phyloP scores from a whole-genome alignment of 2,329 filamentous ascomycete species.

The Escovopsis sp. region DNA sequence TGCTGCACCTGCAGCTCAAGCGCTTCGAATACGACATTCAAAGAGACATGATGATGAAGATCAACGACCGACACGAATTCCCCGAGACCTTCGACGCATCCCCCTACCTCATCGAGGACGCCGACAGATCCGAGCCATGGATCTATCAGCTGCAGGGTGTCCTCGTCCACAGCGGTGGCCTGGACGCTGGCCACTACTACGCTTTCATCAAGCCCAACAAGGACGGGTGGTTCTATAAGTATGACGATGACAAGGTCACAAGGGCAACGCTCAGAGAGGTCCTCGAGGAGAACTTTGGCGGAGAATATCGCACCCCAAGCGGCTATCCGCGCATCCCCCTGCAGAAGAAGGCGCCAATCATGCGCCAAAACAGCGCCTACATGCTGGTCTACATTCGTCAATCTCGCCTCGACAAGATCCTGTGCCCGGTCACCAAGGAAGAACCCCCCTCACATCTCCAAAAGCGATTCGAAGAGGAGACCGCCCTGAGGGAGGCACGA shows the following conservation, averaged over 20 bases:
- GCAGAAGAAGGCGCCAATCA: constrained; percentile 43
- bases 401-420: constrained; percentile 65
- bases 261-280: constrained; percentile 83
- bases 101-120: constrained; percentile 74
- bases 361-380: constrained; percentile 74
- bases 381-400: constrained; percentile 98
- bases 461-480: constrained; percentile 67
- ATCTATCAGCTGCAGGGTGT: constrained; percentile 89
- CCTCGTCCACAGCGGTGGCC: constrained; percentile 86
- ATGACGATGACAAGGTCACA: constrained; percentile 96
- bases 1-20: constrained; percentile 89
- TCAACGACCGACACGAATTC: constrained; percentile 86
- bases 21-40: constrained; percentile 97
- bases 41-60: constrained; percentile 96
- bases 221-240: constrained; percentile 90
- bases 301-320: constrained; percentile 52
- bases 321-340: constrained; percentile 29
- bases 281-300: constrained; percentile 91
- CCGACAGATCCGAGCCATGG: constrained; percentile 80
- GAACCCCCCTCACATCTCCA: constrained; percentile 75
- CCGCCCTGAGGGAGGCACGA: constrained; percentile 56
- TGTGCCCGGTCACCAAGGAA: constrained; percentile 59
- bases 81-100: constrained; percentile 71
- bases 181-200: constrained; percentile 97
- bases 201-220: constrained; percentile 90